These are phyloP conservation scores for Pleurotus pulmonarius DNA, from an alignment of 768 basidiomycete genomes.

Conservation along the genomic window DNA sequence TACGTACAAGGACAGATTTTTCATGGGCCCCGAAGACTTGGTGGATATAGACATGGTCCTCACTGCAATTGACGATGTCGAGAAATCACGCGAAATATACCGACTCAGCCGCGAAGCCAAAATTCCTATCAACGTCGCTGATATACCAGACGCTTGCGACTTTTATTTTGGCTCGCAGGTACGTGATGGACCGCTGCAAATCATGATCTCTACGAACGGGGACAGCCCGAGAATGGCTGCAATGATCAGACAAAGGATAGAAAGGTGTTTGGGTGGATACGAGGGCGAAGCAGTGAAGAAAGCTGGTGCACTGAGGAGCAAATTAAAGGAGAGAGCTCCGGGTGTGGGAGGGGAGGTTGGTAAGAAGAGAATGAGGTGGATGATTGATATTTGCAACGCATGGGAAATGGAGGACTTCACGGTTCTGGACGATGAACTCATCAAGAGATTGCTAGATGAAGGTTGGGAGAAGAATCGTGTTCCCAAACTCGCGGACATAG, in stretches of 20 bases:
- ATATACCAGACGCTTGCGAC: constrained; percentile 93
- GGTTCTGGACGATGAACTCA: constrained; percentile 59
- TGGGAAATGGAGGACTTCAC: constrained; percentile 87
- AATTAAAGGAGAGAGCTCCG: constrained; percentile 75
- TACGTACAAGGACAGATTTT: constrained; percentile 68
- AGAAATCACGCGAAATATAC: constrained; percentile 69
- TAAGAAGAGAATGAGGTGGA: constrained; percentile 87
- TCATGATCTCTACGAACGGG: constrained; percentile 96
- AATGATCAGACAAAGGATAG: constrained; percentile 69
- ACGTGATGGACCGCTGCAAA: constrained; percentile 84
- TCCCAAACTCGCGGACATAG: constrained; percentile 39
- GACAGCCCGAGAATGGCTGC: constrained; percentile 89
- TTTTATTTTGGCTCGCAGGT: constrained; percentile 98
- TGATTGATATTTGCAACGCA: constrained; percentile 78
- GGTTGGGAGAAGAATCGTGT: constrained; percentile 78
- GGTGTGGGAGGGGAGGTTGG: constrained; percentile 79
- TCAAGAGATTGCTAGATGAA: constrained; percentile 65
- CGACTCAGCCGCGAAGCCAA: constrained; percentile 57
- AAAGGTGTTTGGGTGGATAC: constrained; percentile 60
- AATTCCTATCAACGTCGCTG: constrained; percentile 94
- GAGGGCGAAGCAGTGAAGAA: constrained; percentile 77
- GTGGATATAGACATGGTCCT: constrained; percentile 80
- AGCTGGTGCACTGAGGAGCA: constrained; percentile 70
- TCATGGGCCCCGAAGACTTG: constrained; percentile 62
- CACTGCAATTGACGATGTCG: constrained; percentile 86